These are phyloP conservation scores for Dothideomycetidae sp. DNA, from an alignment of 2,329 filamentous ascomycete genomes.

Conservation along the genomic window DNA sequence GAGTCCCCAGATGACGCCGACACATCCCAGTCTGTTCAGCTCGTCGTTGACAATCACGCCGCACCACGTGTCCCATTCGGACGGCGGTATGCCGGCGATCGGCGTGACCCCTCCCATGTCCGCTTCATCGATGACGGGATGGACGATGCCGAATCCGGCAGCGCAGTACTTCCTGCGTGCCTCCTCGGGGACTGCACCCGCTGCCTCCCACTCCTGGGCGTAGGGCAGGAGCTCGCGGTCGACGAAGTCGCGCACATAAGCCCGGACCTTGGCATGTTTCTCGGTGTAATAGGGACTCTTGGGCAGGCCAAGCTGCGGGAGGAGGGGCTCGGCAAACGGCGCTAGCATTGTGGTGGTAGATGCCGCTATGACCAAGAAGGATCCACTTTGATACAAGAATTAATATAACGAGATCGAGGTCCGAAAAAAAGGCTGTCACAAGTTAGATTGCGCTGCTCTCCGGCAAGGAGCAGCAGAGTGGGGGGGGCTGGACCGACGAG, in stretches of 20 bases:
- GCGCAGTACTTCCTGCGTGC: conserved; percentile 19
- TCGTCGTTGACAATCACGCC: conserved; percentile 22
- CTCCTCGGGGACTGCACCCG: conserved; percentile 34
- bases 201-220: conserved; percentile 48
- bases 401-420: no score
- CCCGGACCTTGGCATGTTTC: conserved; percentile 44
- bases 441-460: no score
- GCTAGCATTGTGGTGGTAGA: no score
- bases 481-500: no score
- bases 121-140: conserved; percentile 20
- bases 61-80: conserved; percentile 44
- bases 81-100: conserved; percentile 32
- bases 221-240: conserved; percentile 44
- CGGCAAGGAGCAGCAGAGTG: no score
- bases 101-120: conserved; percentile 28
- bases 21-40: conserved; percentile 19
- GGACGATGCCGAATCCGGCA: not conserved
- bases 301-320: not conserved
- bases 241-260: conserved; percentile 43
- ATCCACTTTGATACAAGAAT: no score
- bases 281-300: conserved; percentile 46
- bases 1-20: conserved; percentile 44
- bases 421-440: no score
- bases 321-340: not conserved
- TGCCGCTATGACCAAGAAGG: not conserved